Evolutionary conservation across 2,329 filamentous ascomycete species (phyloP).

Genomic region (Cordyceps cicadae): DNA sequence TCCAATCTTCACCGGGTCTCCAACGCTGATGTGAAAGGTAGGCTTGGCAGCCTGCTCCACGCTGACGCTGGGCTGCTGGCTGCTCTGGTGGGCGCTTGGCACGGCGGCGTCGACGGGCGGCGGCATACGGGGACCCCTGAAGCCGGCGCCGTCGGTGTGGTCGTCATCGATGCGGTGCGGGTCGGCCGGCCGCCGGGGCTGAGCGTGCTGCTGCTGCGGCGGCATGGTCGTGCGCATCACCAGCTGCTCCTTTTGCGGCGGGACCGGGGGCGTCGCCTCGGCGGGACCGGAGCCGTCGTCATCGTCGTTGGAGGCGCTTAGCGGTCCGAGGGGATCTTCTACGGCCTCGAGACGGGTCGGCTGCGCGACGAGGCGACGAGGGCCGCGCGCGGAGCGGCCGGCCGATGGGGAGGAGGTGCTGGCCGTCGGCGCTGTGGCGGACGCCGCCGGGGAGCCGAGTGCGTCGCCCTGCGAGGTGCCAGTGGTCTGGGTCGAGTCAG

Average conservation of each 20-base stretch:
- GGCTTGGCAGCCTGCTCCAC: conserved; percentile 92
- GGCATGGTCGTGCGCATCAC: conserved; percentile 51
- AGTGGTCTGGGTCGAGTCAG: conserved; percentile 33
- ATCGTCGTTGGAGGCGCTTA: conserved; percentile 56
- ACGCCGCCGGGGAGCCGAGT: conserved; percentile 20
- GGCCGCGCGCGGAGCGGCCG: conserved; percentile 38
- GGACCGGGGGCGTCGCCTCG: conserved; percentile 53
- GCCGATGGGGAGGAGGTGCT: conserved; percentile 24
- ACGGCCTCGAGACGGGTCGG: conserved; percentile 71
- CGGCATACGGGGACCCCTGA: conserved; percentile 52
- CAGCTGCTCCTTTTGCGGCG: conserved; percentile 59
- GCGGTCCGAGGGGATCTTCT: conserved; percentile 67
- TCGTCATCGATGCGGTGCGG: conserved; percentile 64
- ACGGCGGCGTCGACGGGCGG: conserved; percentile 53
- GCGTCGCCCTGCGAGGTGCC: conserved; percentile 26
- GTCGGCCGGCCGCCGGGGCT: conserved; percentile 39
- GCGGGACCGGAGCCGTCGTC: conserved; percentile 23
- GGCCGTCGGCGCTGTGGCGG: conserved; percentile 23
- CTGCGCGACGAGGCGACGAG: conserved; percentile 62
- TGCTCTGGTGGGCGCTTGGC: conserved; percentile 42
- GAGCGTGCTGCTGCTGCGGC: conserved; percentile 32
- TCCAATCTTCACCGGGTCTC: conserved; percentile 95
- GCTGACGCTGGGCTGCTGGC: conserved; percentile 69
- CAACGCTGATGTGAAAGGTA: conserved; percentile 80
- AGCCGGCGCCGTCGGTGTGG: conserved; percentile 45